Evolutionary conservation across 495 filamentous ascomycete species (phyloP).

Genomic region (Aspergillus bertholletiae): DNA sequence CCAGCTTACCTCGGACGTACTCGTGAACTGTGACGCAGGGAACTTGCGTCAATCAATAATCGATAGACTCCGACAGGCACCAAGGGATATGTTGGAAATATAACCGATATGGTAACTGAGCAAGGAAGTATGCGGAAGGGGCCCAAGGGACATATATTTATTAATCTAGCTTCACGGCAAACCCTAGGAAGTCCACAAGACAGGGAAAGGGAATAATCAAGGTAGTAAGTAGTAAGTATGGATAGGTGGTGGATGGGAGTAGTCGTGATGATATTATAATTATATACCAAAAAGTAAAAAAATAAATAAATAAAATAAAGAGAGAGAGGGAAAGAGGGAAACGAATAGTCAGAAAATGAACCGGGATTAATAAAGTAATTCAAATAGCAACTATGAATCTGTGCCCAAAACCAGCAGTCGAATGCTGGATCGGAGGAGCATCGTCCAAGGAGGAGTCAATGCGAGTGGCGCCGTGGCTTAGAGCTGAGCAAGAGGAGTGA

Average conservation of each 20-base stretch:
- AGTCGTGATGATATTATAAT: neutral
- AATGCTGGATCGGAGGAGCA: neutral
- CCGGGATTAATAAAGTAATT: neutral
- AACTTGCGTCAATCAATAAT: neutral
- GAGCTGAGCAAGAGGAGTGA: neutral
- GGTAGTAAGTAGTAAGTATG: too few species aligned
- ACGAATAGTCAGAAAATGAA: neutral
- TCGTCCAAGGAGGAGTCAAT: neutral
- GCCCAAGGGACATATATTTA: neutral
- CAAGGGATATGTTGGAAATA: neutral
- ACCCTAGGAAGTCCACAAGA: neutral
- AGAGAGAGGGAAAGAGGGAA: neutral
- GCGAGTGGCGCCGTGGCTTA: neutral
- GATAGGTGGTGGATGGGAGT: neutral
- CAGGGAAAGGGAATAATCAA: neutral
- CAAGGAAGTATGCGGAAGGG: neutral
- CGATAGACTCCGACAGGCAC: neutral
- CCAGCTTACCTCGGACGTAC: conserved; percentile 1
- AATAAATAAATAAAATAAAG: neutral
- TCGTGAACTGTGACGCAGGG: neutral
- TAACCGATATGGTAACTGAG: neutral
- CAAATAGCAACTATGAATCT: neutral
- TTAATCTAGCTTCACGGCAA: neutral
- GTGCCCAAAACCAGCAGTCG: neutral
- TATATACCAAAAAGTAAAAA: neutral